phyloP scores from a whole-genome alignment of 768 basidiomycete species.

The Lactarius deliciosus region DNA sequence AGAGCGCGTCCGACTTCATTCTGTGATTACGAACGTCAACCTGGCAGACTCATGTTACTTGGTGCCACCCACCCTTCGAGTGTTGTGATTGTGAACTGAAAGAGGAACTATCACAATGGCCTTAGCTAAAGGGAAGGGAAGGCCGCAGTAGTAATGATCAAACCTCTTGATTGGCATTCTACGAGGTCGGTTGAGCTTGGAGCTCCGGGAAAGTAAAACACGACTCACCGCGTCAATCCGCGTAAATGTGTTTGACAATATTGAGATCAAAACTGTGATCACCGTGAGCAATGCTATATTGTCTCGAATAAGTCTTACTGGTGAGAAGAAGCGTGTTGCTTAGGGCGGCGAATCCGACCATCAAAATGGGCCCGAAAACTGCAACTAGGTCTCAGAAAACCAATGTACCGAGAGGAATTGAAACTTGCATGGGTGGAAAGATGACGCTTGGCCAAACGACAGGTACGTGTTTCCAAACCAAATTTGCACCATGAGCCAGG shows the following conservation, averaged over 20 bases:
- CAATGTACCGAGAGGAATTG: neutral
- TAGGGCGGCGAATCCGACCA: slow-evolving; percentile 77
- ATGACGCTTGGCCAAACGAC: slow-evolving; percentile 43
- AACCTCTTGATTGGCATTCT: slow-evolving; percentile 66
- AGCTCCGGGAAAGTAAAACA: neutral
- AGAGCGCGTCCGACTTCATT: slow-evolving; percentile 85
- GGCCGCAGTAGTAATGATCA: neutral
- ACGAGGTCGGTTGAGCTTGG: neutral
- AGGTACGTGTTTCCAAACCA: slow-evolving; percentile 83
- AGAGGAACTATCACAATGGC: slow-evolving; percentile 59
- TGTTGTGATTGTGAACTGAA: slow-evolving; percentile 82
- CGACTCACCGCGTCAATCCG: slow-evolving; percentile 59
- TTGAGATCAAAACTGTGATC: slow-evolving; percentile 69
- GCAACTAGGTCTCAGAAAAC: slow-evolving; percentile 3
- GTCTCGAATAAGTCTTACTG: slow-evolving; percentile 49
- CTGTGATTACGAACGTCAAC: slow-evolving; percentile 40
- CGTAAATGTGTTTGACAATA: slow-evolving; percentile 87
- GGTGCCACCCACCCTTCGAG: slow-evolving; percentile 68
- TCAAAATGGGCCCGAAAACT: slow-evolving; percentile 73
- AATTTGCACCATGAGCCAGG: slow-evolving; percentile 84
- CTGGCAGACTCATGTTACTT: neutral
- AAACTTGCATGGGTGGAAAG: slow-evolving; percentile 42
- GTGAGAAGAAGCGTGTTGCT: slow-evolving; percentile 79
- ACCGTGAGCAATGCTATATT: slow-evolving; percentile 17
- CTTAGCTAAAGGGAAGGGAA: neutral